phyloP scores from a whole-genome alignment of 2,329 filamentous ascomycete species.

The Huntiella abstrusa region DNA sequence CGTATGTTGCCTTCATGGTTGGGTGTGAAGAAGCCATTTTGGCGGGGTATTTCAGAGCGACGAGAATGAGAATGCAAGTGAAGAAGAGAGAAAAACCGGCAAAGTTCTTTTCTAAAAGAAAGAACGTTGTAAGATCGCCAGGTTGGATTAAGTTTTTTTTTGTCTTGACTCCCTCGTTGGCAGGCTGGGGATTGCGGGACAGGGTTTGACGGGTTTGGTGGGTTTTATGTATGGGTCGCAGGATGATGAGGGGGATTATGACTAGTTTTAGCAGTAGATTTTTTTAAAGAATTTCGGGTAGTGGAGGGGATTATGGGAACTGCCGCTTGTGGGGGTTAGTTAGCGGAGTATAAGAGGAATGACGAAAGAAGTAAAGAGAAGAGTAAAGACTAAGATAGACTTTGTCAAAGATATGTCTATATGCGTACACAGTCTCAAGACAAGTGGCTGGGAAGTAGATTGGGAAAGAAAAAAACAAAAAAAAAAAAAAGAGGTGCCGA shows the following conservation, averaged over 20 bases:
- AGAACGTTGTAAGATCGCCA: not conserved
- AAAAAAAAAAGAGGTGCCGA: too few species aligned
- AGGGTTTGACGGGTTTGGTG: not conserved
- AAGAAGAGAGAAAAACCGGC: not conserved
- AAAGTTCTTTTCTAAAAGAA: not conserved
- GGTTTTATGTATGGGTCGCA: not conserved
- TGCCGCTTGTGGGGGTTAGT: conserved; percentile 1
- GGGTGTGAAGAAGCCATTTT: conserved; percentile 20
- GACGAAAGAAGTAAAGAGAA: not conserved
- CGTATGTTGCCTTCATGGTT: conserved; percentile 33
- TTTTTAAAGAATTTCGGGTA: not conserved
- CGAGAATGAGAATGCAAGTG: not conserved
- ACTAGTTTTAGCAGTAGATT: not conserved
- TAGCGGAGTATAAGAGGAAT: not conserved
- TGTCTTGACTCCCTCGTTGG: not conserved
- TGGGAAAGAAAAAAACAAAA: too few species aligned
- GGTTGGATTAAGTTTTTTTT: conserved; percentile 3
- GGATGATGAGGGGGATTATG: not conserved
- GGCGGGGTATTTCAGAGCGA: not conserved
- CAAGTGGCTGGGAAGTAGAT: not conserved
- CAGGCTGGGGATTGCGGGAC: not conserved
- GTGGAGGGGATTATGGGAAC: conserved; percentile 1
- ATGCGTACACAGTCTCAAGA: not conserved
- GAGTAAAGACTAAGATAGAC: conserved; percentile 1
- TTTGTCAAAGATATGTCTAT: conserved; percentile 1